Percentiles rank a stretch among this genome's conserved stretches.
These are phyloP conservation scores for Artemisia argyi DNA, from an alignment of 129 eudicot species.

Conservation along the genomic window DNA sequence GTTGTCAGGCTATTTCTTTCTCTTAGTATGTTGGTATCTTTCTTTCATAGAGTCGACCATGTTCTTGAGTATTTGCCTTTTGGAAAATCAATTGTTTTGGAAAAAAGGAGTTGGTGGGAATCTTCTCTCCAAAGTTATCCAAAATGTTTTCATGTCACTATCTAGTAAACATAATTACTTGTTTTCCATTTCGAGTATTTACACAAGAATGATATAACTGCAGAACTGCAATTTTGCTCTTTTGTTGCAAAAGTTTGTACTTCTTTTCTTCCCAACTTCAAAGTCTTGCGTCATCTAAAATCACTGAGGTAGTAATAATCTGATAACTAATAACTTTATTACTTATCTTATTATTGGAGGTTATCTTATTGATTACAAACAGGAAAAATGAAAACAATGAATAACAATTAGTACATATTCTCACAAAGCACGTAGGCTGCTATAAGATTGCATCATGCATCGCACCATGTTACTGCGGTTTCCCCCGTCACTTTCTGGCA, in stretches of 20 bases:
- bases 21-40: neutral
- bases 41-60: neutral
- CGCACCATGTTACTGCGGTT: slow-evolving; percentile 24
- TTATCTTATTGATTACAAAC: neutral
- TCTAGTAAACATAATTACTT: too few species aligned
- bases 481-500: slow-evolving; percentile 23
- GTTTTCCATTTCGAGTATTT: too few species aligned
- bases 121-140: too few species aligned
- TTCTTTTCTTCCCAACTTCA: neutral
- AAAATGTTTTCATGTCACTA: too few species aligned
- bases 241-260: too few species aligned
- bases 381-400: neutral
- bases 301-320: neutral
- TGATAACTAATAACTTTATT: neutral
- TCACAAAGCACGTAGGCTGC: neutral
- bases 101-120: too few species aligned
- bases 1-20: neutral
- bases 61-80: too few species aligned
- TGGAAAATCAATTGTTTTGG: too few species aligned
- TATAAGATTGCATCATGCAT: slow-evolving; percentile 14
- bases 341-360: neutral
- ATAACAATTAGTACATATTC: neutral
- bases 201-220: too few species aligned
- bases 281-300: neutral
- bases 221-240: too few species aligned